A percentile compares a stretch with the other conserved stretches of the same genome.
These are phyloP conservation scores for Pseudogymnoascus sp. DNA, from an alignment of 2,329 filamentous ascomycete species.

Conservation along the genomic window DNA sequence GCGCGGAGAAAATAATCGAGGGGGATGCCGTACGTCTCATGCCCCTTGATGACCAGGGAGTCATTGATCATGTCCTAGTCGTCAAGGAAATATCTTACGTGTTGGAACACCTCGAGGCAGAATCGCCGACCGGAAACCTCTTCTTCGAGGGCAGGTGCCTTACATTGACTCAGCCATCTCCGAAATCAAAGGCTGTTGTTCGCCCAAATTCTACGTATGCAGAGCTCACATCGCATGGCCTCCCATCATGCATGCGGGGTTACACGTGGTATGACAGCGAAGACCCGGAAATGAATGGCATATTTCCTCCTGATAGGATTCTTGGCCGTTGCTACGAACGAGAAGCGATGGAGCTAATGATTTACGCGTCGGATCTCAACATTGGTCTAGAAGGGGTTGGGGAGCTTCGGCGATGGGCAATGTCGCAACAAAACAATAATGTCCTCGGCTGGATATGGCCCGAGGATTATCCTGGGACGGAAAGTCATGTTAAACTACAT, in stretches of 20 bases:
- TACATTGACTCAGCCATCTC: neutral
- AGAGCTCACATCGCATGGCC: neutral
- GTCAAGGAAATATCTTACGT: neutral
- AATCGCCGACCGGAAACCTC: neutral
- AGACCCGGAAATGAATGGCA: neutral
- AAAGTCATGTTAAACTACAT: neutral
- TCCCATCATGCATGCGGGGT: neutral
- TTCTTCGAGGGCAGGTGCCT: neutral
- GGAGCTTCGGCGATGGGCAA: neutral
- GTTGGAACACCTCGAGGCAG: constrained; percentile 3
- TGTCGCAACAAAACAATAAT: neutral
- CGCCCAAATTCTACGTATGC: neutral
- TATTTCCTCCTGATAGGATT: neutral
- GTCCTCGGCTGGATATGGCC: neutral
- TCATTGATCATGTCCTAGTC: neutral
- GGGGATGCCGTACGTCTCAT: constrained; percentile 6
- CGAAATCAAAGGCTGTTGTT: constrained; percentile 5
- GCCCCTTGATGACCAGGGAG: neutral
- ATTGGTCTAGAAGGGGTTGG: neutral
- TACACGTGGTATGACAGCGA: constrained; percentile 8
- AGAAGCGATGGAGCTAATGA: neutral
- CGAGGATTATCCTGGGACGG: neutral
- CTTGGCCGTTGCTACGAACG: constrained; percentile 3
- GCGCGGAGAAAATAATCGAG: constrained; percentile 6
- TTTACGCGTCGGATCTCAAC: constrained; percentile 2